Evolutionary conservation across 768 basidiomycete species (phyloP).

Genomic region (Russula virescens): DNA sequence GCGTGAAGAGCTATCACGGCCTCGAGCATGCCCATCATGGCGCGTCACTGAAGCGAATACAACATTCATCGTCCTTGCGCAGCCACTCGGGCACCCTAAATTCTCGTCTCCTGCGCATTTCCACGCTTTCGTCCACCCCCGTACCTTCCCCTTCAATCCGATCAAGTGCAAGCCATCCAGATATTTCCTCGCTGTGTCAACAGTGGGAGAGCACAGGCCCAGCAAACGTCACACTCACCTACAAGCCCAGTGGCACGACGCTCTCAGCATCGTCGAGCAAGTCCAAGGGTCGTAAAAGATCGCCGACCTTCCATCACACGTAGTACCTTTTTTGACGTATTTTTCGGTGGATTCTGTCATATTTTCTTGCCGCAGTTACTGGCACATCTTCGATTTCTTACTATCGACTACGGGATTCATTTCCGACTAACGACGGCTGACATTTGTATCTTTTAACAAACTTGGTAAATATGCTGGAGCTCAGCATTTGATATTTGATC

Average conservation of each 20-base stretch:
- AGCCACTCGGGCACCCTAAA: constrained; percentile 17
- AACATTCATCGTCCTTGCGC: constrained; percentile 1
- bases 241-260: constrained; percentile 31
- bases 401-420: neutral
- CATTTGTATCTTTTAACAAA: constrained; percentile 1
- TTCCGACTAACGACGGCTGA: neutral
- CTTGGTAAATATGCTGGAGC: neutral
- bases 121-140: constrained; percentile 30
- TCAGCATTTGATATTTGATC: constrained; percentile 4
- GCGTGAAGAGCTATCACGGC: constrained; percentile 10
- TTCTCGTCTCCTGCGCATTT: constrained; percentile 32
- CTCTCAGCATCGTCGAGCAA: constrained; percentile 17
- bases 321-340: neutral
- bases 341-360: no score
- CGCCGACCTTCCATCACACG: constrained; percentile 16
- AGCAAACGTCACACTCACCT: constrained; percentile 51
- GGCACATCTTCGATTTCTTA: neutral
- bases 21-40: constrained; percentile 1
- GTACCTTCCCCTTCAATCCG: constrained; percentile 47
- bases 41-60: neutral
- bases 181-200: constrained; percentile 52
- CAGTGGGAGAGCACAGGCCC: constrained; percentile 54
- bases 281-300: constrained; percentile 15
- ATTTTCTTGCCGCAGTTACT: neutral
- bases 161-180: constrained; percentile 46